Conservation (phyloP, 495 filamentous ascomycete species). For the Penicillium macrosclerotiorum region DNA sequence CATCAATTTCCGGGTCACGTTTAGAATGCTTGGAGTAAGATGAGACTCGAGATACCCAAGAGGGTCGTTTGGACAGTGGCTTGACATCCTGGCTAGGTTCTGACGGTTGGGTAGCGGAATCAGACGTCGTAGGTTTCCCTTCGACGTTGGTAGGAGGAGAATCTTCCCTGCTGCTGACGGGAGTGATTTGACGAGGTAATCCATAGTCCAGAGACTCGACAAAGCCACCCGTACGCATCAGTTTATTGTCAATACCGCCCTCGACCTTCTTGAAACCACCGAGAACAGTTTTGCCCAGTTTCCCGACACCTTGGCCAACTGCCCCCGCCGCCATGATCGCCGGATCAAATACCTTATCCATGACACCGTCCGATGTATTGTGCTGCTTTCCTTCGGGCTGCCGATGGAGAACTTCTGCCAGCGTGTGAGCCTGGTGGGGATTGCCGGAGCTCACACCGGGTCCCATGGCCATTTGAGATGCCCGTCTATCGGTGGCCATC, state of each 20-base stretch:
- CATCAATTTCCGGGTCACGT: slow-evolving; percentile 33
- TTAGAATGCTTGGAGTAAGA: slow-evolving; percentile 21
- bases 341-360: slow-evolving; percentile 30
- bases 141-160: too few relatives aligned
- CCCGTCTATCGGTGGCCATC: slow-evolving; percentile 49
- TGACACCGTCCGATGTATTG: slow-evolving; percentile 27
- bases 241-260: slow-evolving; percentile 38
- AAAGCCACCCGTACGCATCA: slow-evolving; percentile 58
- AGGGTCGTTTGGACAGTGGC: slow-evolving; percentile 43
- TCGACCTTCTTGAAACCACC: slow-evolving; percentile 51
- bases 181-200: neutral
- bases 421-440: slow-evolving; percentile 73
- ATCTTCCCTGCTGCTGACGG: neutral
- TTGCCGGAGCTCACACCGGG: slow-evolving; percentile 79
- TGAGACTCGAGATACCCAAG: slow-evolving; percentile 40
- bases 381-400: slow-evolving; percentile 15
- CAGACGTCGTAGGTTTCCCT: too few relatives aligned
- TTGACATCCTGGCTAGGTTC: too few relatives aligned
- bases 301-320: slow-evolving; percentile 63
- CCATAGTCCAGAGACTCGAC: slow-evolving; percentile 15
- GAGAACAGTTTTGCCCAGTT: slow-evolving; percentile 53
- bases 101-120: too few relatives aligned
- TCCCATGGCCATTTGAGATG: slow-evolving; percentile 60
- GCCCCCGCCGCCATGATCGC: slow-evolving; percentile 47
- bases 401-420: slow-evolving; percentile 60